Conservation (phyloP, 495 filamentous ascomycete genomes). For the Tetracladium marchalianum region DNA sequence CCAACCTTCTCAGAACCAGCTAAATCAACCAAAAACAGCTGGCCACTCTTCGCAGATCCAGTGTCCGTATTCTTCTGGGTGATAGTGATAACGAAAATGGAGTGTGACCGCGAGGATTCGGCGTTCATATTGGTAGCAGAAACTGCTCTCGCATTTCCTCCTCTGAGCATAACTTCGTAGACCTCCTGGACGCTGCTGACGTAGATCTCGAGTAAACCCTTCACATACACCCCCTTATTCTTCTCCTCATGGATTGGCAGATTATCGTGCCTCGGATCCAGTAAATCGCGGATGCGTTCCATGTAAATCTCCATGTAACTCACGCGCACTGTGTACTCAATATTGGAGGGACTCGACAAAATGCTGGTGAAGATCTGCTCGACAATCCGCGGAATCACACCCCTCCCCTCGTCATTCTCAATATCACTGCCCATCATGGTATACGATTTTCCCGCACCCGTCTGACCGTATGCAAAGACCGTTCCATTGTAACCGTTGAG, state of each 20-base stretch:
- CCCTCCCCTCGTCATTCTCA: conserved; percentile 78
- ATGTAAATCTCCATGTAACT: conserved; percentile 99
- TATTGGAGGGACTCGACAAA: conserved; percentile 77
- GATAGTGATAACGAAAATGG: conserved; percentile 95
- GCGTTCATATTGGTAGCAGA: conserved; percentile 99
- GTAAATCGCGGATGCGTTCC: conserved; percentile 91
- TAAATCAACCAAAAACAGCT: conserved; percentile 94
- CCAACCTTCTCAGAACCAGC: conserved; percentile 97
- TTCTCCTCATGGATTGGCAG: conserved; percentile 96
- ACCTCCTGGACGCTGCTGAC: conserved; percentile 93
- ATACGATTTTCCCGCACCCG: conserved; percentile 95
- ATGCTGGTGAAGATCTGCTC: conserved; percentile 98
- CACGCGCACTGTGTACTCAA: conserved; percentile 95
- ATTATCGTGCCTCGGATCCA: conserved; percentile 90
- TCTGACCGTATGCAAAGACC: conserved; percentile 98
- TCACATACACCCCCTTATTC: conserved; percentile 91
- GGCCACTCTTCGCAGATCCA: conserved; percentile 90
- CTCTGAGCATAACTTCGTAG: conserved; percentile 92
- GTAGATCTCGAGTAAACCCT: conserved; percentile 89
- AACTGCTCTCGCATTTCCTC: conserved; percentile 81
- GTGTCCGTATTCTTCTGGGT: conserved; percentile 98
- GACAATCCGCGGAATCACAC: conserved; percentile 94
- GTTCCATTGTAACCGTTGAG: conserved; percentile 98
- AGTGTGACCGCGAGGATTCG: conserved; percentile 96
- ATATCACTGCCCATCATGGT: conserved; percentile 99